Evolutionary conservation across 495 filamentous ascomycete genomes (phyloP).

Genomic region (Astrothelium macrocarpum): DNA sequence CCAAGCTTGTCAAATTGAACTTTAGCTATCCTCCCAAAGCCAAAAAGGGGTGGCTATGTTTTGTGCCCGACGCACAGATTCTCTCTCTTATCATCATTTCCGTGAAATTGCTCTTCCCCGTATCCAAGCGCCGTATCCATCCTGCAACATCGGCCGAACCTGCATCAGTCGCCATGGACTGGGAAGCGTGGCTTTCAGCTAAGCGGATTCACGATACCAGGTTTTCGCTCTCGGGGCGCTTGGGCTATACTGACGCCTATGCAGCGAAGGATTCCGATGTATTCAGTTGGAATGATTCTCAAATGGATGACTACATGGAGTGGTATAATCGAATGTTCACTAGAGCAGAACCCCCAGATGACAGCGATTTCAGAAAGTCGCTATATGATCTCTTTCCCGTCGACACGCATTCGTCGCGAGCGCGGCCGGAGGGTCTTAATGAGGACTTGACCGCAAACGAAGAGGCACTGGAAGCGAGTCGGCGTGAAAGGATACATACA

Average conservation of each 20-base stretch:
- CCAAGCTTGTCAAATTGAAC: conserved; percentile 43
- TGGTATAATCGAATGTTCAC: conserved; percentile 78
- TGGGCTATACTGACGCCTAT: conserved; percentile 18
- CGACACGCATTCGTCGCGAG: conserved; percentile 12
- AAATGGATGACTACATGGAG: conserved; percentile 77
- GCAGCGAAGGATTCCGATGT: conserved; percentile 56
- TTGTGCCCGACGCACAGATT: conserved; percentile 64
- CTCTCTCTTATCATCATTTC: conserved; percentile 64
- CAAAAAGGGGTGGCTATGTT: conserved; percentile 27
- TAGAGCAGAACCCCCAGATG: conserved; percentile 29
- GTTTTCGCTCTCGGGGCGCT: not conserved
- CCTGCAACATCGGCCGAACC: conserved; percentile 51
- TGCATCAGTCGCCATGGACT: conserved; percentile 53
- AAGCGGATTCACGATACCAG: not conserved
- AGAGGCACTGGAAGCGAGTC: conserved; percentile 27
- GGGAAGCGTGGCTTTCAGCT: conserved; percentile 54
- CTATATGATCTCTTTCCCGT: conserved; percentile 47
- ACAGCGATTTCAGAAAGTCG: conserved; percentile 28
- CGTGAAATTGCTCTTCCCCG: conserved; percentile 68
- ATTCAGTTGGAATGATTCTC: conserved; percentile 52
- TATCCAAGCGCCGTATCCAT: conserved; percentile 52
- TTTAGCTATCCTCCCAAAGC: conserved; percentile 45
- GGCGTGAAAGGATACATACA: conserved; percentile 27
- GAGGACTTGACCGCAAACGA: conserved; percentile 8
- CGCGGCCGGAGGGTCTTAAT: conserved; percentile 8